Evolutionary conservation across 768 basidiomycete genomes (phyloP), one percentile per base, ranked within the genome.

Genomic region (Suillus sp.): DNA sequence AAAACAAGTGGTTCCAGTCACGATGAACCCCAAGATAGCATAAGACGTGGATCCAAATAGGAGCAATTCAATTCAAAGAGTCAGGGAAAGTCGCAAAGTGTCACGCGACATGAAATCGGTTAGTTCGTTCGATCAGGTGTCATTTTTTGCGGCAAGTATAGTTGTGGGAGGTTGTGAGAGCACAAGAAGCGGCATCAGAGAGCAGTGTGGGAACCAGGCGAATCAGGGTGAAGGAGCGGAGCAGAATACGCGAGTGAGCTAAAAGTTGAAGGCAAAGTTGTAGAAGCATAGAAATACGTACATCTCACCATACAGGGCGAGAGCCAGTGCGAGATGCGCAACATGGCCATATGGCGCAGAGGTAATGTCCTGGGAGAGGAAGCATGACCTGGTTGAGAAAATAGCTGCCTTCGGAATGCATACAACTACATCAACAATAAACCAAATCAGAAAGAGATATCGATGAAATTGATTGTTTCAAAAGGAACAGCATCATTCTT

Each of bases 281-380:
- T 37, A 59, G 43, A 60, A 60, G 59, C 43, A 60, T 34, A 54
- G 54, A 58, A 53, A 61, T 59, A 76, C 84, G 76, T 71, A 90
- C 90, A 87, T 74, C 74, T 92, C 90, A 35, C 76, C 78, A 63
- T 87, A 87, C 25, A 92, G 76, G 14, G 86, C 90, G 32, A 89
- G 74, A 13, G 90, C 77, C 6, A 91, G 80, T 40, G 83, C 79
- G 38, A 91, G 79, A 55, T 85, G 84, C 3, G 89, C 87, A 43
- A 77, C 82, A 38, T 82, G 79, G 2, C 89, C 90, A 69, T 82
- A 84, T 11, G 83, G 82, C 32, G 75, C 75, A 16, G 77, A 66
- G 0, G 81, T 69, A 38, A 90, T 82, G 51, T 71, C 65, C 27
- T 71, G 72, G 38, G 81, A 78, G 53, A 86, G 70, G 47, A 80